Conservation (phyloP, 2,329 filamentous ascomycete species). For the Trematosphaeria pertusa region DNA sequence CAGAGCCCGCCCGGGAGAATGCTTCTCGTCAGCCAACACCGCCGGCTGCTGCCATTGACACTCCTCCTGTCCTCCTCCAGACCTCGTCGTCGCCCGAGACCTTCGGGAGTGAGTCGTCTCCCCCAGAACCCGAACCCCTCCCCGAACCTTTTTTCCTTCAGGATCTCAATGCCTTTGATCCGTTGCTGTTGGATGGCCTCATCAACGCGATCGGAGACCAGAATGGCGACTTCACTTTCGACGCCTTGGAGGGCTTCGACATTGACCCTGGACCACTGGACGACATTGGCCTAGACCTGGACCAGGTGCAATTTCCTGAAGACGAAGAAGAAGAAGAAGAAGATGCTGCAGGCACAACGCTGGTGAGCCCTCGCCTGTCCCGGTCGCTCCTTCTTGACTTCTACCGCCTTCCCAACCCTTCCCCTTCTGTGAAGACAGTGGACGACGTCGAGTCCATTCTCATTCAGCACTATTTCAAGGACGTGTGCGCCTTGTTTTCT, state of each 20-base stretch:
- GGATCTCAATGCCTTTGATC: slow-evolving; percentile 30
- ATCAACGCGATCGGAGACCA: slow-evolving; percentile 28
- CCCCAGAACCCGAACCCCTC: slow-evolving; percentile 31
- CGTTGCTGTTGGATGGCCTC: slow-evolving; percentile 32
- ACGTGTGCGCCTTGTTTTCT: slow-evolving; percentile 68
- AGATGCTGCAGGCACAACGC: slow-evolving; percentile 13
- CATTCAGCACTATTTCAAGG: slow-evolving; percentile 69
- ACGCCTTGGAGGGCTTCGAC: slow-evolving; percentile 35
- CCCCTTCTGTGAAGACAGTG: slow-evolving; percentile 43
- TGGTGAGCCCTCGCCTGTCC: slow-evolving; percentile 38
- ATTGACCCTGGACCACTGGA: slow-evolving; percentile 31
- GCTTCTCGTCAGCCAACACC: slow-evolving; percentile 25
- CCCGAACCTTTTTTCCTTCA: slow-evolving; percentile 34
- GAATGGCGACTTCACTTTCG: slow-evolving; percentile 33
- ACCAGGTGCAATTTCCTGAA: slow-evolving; percentile 25
- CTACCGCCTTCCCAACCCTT: slow-evolving; percentile 44
- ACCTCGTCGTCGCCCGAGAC: slow-evolving; percentile 35
- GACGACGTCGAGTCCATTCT: slow-evolving; percentile 61
- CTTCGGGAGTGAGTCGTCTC: slow-evolving; percentile 30
- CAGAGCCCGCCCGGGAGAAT: slow-evolving; percentile 16
- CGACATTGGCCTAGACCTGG: slow-evolving; percentile 26
- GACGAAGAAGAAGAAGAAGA: slow-evolving; percentile 13
- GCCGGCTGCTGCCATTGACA: slow-evolving; percentile 28
- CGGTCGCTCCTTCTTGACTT: slow-evolving; percentile 49
- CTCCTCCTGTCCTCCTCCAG: slow-evolving; percentile 19